phyloP scores from a whole-genome alignment of 768 basidiomycete species.

The Boletus sensibilis region DNA sequence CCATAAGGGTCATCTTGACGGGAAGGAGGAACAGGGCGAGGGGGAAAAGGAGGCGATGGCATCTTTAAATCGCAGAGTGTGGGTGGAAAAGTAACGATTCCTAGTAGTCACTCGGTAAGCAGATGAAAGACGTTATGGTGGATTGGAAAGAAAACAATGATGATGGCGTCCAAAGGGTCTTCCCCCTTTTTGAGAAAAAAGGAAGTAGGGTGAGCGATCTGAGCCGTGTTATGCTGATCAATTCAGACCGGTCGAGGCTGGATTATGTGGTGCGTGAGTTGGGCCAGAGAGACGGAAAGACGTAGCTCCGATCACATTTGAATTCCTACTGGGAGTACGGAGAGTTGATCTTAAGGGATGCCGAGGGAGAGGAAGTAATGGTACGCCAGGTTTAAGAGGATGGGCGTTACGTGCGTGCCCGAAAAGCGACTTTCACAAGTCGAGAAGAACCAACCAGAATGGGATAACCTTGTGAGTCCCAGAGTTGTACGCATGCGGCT shows the following conservation, averaged over 20 bases:
- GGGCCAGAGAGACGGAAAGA: not conserved
- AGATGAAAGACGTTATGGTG: not conserved
- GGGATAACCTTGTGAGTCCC: not conserved
- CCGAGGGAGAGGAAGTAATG: not conserved
- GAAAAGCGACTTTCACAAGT: constrained; percentile 3
- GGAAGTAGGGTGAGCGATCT: not conserved
- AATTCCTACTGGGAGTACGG: constrained; percentile 12
- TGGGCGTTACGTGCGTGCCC: constrained; percentile 18
- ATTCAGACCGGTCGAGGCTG: constrained; percentile 24
- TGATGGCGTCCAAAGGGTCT: not conserved
- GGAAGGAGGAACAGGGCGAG: constrained; percentile 11
- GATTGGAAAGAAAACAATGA: constrained; percentile 2
- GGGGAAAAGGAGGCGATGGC: constrained; percentile 20
- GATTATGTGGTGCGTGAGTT: not conserved
- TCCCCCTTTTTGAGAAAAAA: not conserved
- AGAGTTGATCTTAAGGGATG: not conserved
- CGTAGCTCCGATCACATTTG: constrained; percentile 18
- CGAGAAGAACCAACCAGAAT: constrained; percentile 1
- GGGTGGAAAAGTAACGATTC: not conserved
- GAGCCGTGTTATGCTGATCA: constrained; percentile 5
- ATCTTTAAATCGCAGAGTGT: constrained; percentile 9
- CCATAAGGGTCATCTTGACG: constrained; percentile 7
- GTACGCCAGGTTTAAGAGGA: not conserved
- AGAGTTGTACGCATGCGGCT: not conserved
- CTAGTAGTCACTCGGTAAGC: not conserved